These are phyloP conservation scores for Phytopythium chamaehyphon DNA, from an alignment of 352 stramenopile genomes.

Conservation along the genomic window DNA sequence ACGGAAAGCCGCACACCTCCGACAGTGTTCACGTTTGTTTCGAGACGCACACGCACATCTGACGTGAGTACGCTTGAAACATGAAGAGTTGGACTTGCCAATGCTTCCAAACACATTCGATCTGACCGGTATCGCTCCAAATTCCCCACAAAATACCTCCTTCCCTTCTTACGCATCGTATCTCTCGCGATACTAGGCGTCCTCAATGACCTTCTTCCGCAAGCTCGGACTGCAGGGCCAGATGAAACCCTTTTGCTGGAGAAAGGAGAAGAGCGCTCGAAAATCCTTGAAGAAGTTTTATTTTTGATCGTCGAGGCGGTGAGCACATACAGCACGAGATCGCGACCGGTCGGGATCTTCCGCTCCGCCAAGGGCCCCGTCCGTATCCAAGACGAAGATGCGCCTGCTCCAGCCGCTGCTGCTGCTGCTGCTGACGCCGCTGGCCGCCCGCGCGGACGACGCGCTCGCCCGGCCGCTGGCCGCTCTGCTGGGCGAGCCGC, in stretches of 20 bases:
- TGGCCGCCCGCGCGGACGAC: background rate
- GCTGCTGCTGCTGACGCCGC: background rate
- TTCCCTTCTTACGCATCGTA: slow-evolving; percentile 35
- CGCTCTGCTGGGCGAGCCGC: slow-evolving; percentile 19
- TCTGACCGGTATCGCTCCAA: background rate
- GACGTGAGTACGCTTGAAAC: slow-evolving; percentile 19
- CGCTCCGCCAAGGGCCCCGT: no score
- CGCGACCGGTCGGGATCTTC: no score
- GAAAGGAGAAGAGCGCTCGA: slow-evolving; percentile 37
- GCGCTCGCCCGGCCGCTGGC: slow-evolving; percentile 18
- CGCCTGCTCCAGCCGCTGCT: background rate
- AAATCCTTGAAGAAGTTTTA: slow-evolving; percentile 50
- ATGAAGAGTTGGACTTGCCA: slow-evolving; percentile 7
- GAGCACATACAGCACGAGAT: slow-evolving; percentile 38
- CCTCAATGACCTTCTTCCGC: slow-evolving; percentile 48
- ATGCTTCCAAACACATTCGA: background rate
- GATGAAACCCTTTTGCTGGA: slow-evolving; percentile 19
- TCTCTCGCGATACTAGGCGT: slow-evolving; percentile 39
- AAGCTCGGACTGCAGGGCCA: slow-evolving; percentile 21
- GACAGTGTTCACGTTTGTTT: background rate
- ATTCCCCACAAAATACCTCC: slow-evolving; percentile 4
- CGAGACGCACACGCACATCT: slow-evolving; percentile 11
- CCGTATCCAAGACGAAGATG: background rate
- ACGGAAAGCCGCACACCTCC: background rate
- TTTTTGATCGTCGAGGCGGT: slow-evolving; percentile 53